Percentiles rank a stretch among this genome's conserved stretches.
Evolutionary conservation across 768 basidiomycete genomes (phyloP).

Genomic region (Boletellus ananiceps): DNA sequence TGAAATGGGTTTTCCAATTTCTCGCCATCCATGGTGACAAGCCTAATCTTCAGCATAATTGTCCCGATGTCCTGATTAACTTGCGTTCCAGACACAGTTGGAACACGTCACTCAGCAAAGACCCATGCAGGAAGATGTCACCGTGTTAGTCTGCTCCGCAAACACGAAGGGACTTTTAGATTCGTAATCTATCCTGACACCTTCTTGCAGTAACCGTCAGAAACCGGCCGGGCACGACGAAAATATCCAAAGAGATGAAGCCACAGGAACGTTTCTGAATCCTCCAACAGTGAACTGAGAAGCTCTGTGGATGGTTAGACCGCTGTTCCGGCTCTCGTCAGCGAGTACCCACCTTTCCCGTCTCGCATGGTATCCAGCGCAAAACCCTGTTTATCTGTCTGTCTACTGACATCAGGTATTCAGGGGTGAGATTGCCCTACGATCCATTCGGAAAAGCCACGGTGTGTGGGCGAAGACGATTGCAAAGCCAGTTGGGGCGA

Average conservation of each 20-base stretch:
- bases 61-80: slow-evolving; percentile 41
- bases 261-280: slow-evolving; percentile 47
- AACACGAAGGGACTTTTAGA: slow-evolving; percentile 40
- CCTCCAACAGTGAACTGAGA: slow-evolving; percentile 62
- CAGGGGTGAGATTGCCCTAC: slow-evolving; percentile 45
- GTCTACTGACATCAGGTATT: slow-evolving; percentile 48
- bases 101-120: neutral
- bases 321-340: neutral
- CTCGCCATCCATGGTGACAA: slow-evolving; percentile 26
- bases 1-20: slow-evolving; percentile 43
- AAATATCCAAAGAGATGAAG: slow-evolving; percentile 63
- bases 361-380: slow-evolving; percentile 66
- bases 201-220: slow-evolving; percentile 53
- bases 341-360: slow-evolving; percentile 43
- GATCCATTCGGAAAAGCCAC: slow-evolving; percentile 70
- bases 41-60: slow-evolving; percentile 48
- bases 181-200: slow-evolving; percentile 44
- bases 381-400: slow-evolving; percentile 42
- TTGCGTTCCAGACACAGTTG: slow-evolving; percentile 20
- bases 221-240: slow-evolving; percentile 58
- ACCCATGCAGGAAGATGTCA: neutral
- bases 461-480: slow-evolving; percentile 33
- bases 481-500: no score
- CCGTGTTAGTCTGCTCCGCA: slow-evolving; percentile 13
- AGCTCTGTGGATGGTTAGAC: slow-evolving; percentile 37